Base-by-base conservation (phyloP, 768 basidiomycete genomes). In the Tylopilus balloui region DNA sequence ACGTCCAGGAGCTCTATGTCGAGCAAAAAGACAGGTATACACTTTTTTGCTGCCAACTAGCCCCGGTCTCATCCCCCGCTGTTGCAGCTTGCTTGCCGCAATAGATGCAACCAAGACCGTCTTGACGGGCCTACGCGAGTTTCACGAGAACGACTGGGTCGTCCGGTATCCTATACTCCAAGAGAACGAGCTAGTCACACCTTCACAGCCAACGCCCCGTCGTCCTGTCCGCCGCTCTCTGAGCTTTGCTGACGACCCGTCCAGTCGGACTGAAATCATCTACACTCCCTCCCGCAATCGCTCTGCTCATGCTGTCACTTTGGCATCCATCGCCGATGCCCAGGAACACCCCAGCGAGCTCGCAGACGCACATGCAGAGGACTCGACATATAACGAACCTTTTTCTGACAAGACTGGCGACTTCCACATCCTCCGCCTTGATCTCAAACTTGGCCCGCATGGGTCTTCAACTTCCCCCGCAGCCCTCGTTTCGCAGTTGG, bases 351-450 rank as follows among this genome's bases (percentile, higher is more conserved):
- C 34, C 3, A 19, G n/a, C 21, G 57, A 56, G 17, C 14, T 34
- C 14, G 28, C 43, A 2, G 56, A 65, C 2, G 62, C 58, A 32
- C 21, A 41, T 21, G 54, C 44, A 8, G 62, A 65, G 20, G 65
- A 58, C 29, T 54, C 51, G 14, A 59, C 66, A 45, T 67, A 73
- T 27, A 49, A 46, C 61, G 45, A 68, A 67, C n/a, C 66, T 73
- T 13, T 62, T 76, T 36, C 76, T 19, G 66, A 70, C 23, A 75
- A 68, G 23, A 57, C 61, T 1, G 73, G 78, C 35, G 87, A 89
- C 54, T 93, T 98, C 68, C 81, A 86, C 52, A 85, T 97, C 45
- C 82, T 97, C 53, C 87, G 88, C 12, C 80, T 98, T 38, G 93
- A 98, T 71, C 83, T 98, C 60, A 91, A 91, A 63, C 84, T 97